Conservation (phyloP, 768 basidiomycete species). For the Leccinum aurantiacum region DNA sequence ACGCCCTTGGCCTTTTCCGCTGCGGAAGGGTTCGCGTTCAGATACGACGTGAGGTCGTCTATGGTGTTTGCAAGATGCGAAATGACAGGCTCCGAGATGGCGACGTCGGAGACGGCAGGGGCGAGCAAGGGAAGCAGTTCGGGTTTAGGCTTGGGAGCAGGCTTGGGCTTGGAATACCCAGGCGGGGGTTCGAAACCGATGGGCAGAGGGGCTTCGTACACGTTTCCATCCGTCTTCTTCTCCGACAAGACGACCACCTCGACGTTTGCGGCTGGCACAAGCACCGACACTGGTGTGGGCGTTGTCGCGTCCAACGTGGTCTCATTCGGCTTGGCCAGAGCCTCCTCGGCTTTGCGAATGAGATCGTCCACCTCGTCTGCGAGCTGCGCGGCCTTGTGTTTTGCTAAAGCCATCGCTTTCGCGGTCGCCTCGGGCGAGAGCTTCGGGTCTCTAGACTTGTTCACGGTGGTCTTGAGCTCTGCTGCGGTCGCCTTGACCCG, state of each 20-base stretch:
- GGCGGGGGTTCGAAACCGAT: conserved; percentile 93
- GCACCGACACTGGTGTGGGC: conserved; percentile 7
- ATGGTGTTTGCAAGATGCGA: conserved; percentile 90
- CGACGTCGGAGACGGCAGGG: conserved; percentile 71
- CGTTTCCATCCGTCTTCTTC: conserved; percentile 28
- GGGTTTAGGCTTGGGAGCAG: conserved; percentile 41
- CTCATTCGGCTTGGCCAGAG: conserved; percentile 48
- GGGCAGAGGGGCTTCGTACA: conserved; percentile 75
- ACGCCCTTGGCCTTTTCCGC: conserved; percentile 69
- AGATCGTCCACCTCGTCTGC: conserved; percentile 68
- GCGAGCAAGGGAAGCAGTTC: conserved; percentile 73
- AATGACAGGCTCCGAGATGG: conserved; percentile 86
- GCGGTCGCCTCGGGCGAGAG: conserved; percentile 25
- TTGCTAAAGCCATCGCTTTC: conserved; percentile 44
- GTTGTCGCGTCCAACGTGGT: conserved; percentile 22
- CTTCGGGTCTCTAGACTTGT: conserved; percentile 35
- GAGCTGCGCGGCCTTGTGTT: conserved; percentile 48
- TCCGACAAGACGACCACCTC: conserved; percentile 29
- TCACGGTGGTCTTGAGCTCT: conserved; percentile 49
- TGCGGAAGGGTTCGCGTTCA: conserved; percentile 70
- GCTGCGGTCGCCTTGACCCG: conserved; percentile 42
- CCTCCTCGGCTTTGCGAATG: conserved; percentile 70
- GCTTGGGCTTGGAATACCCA: conserved; percentile 69
- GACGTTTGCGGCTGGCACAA: conserved; percentile 16
- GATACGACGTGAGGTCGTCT: conserved; percentile 84